phyloP scores from a whole-genome alignment of 2,329 filamentous ascomycete species.

The Trichoderma guizhouense region DNA sequence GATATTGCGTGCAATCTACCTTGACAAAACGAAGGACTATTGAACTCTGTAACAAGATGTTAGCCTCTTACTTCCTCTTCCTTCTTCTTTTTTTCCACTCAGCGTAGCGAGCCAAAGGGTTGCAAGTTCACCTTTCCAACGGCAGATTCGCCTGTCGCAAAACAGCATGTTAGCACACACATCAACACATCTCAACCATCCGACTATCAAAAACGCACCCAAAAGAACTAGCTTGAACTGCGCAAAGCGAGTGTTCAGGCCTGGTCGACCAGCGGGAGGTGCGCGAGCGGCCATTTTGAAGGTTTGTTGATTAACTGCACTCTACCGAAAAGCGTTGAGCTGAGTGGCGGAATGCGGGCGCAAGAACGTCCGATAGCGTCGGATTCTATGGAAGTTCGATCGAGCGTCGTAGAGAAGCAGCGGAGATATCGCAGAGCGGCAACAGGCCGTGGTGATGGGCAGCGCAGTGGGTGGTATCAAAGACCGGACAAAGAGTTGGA shows the following conservation, averaged over 20 bases:
- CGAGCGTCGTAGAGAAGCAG: not conserved
- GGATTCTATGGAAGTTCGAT: not conserved
- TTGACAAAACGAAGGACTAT: slow-evolving; percentile 98
- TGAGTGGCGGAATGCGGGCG: not conserved
- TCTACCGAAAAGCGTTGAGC: slow-evolving; percentile 10
- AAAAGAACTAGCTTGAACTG: slow-evolving; percentile 98
- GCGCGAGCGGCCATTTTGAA: slow-evolving; percentile 78
- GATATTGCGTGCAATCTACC: slow-evolving; percentile 49
- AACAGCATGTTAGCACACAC: slow-evolving; percentile 17
- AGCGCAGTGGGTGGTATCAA: not conserved
- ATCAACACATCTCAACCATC: slow-evolving; percentile 17
- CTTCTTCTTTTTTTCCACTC: not conserved
- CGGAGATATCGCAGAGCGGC: not conserved
- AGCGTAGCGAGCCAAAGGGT: not conserved
- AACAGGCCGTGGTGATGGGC: not conserved
- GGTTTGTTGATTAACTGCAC: slow-evolving; percentile 25
- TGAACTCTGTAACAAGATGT: slow-evolving; percentile 67
- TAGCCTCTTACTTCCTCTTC: not conserved
- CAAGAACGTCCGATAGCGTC: not conserved
- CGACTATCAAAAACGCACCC: slow-evolving; percentile 56
- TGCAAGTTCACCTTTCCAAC: slow-evolving; percentile 79
- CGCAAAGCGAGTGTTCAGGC: slow-evolving; percentile 80
- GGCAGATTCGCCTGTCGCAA: slow-evolving; percentile 79
- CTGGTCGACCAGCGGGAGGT: slow-evolving; percentile 58
- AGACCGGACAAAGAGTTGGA: not conserved